Evolutionary conservation across 345 rosid genomes (phyloP).

Genomic region (Pugionium dolabratum): DNA sequence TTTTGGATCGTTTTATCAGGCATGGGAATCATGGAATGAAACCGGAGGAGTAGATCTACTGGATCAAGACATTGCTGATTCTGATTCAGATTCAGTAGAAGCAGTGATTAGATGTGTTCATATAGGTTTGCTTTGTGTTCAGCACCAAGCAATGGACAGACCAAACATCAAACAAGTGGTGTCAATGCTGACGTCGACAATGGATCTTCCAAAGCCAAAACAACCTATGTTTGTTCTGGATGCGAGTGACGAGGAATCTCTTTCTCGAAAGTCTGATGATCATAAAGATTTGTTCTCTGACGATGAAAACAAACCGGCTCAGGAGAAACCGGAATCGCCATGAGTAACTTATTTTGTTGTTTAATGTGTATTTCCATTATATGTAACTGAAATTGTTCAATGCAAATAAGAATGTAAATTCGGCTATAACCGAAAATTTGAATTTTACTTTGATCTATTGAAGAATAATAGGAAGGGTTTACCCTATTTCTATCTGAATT

Average conservation of each 20-base stretch:
- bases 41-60: conserved; percentile 10
- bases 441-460: too few species aligned
- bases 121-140: conserved; percentile 18
- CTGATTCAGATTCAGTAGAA: conserved; percentile 1
- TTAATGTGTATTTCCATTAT: neutral
- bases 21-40: conserved; percentile 31
- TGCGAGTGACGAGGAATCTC: neutral
- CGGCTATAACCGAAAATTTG: neutral
- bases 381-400: neutral
- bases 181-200: conserved; percentile 17
- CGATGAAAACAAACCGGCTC: conserved; percentile 10
- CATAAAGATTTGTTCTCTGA: conserved; percentile 8
- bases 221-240: conserved; percentile 18
- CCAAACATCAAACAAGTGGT: conserved; percentile 26
- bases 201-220: conserved; percentile 19
- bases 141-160: conserved; percentile 23
- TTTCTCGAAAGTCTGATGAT: conserved; percentile 7
- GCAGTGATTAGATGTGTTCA: conserved; percentile 23
- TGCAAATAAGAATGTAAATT: neutral
- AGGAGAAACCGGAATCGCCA: neutral
- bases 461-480: too few species aligned
- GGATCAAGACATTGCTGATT: conserved; percentile 20
- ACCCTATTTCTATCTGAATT: too few species aligned
- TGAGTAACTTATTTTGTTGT: neutral
- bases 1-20: conserved; percentile 21